Percentiles rank a stretch among this genome's conserved stretches.
Evolutionary conservation across 768 basidiomycete genomes (phyloP).

Genomic region (Arthromyces matolae): DNA sequence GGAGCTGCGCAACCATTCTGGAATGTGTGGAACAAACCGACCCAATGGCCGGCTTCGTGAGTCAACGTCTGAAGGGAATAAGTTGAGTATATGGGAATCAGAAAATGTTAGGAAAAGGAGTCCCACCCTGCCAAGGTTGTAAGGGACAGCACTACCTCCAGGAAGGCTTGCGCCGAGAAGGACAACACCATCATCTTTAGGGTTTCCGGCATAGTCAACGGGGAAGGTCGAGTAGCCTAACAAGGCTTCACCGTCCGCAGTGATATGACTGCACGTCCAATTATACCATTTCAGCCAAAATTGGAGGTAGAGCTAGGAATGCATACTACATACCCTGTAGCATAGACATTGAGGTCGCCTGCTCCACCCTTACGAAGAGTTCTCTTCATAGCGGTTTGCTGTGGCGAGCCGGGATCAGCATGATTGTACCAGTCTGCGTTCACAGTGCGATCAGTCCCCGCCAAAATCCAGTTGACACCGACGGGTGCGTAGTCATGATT

Average conservation of each 20-base stretch:
- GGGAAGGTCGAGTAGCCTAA: conserved; percentile 59
- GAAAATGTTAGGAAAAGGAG: too few relatives aligned
- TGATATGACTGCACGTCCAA: not conserved
- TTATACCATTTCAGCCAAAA: not conserved
- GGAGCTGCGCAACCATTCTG: too few relatives aligned
- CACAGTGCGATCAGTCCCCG: conserved; percentile 38
- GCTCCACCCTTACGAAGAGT: conserved; percentile 39
- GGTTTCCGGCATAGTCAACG: conserved; percentile 31
- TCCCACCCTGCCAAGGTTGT: conserved; percentile 48
- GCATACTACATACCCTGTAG: conserved; percentile 39
- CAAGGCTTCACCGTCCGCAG: conserved; percentile 31
- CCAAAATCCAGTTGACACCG: conserved; percentile 39
- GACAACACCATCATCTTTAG: conserved; percentile 48
- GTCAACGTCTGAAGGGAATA: too few relatives aligned
- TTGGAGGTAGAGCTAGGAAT: not conserved
- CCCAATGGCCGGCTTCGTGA: too few relatives aligned
- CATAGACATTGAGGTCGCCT: conserved; percentile 47
- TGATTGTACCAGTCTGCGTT: conserved; percentile 50
- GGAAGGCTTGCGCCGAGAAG: conserved; percentile 40
- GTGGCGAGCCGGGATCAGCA: conserved; percentile 31
- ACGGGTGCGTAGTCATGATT: conserved; percentile 37
- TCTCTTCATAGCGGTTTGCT: conserved; percentile 48
- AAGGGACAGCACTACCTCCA: conserved; percentile 38
- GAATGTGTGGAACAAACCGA: too few relatives aligned
- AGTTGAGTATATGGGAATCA: too few relatives aligned